Conservation (phyloP, 495 filamentous ascomycete genomes). For the Neurospora sublineolata region DNA sequence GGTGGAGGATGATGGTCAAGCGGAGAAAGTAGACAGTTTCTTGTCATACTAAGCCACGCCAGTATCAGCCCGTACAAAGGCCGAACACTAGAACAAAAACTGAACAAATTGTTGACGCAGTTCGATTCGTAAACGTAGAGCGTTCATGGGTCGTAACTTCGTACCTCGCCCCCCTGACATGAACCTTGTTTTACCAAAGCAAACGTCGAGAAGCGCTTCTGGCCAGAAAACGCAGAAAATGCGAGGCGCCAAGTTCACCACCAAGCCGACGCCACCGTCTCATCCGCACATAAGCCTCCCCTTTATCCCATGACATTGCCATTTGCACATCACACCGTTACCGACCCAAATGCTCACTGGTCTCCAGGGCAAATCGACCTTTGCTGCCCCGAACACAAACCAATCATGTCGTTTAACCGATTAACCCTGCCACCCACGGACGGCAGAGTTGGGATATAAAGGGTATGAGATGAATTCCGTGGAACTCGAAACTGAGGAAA, state of each 20-base stretch:
- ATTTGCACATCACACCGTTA: not conserved
- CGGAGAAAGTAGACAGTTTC: not conserved
- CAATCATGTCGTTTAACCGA: not conserved
- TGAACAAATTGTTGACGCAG: not conserved
- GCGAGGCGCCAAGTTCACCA: not conserved
- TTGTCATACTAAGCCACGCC: not conserved
- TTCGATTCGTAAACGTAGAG: not conserved
- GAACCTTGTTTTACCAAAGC: not conserved
- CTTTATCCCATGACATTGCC: not conserved
- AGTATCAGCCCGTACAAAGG: not conserved
- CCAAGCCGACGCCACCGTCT: not conserved
- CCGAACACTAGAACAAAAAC: not conserved
- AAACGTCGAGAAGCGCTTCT: not conserved
- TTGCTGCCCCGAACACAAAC: not conserved
- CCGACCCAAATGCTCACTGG: not conserved
- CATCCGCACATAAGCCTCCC: not conserved
- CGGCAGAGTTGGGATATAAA: not conserved
- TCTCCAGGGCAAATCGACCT: not conserved
- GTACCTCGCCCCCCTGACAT: not conserved
- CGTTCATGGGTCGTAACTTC: not conserved
- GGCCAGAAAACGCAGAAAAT: not conserved
- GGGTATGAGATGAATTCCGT: conserved; percentile 5
- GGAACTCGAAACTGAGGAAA: conserved; percentile 5
- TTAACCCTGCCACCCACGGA: not conserved
- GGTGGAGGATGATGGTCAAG: not conserved